A percentile compares a stretch with the other conserved stretches of the same genome.
Evolutionary conservation across 768 basidiomycete genomes (phyloP).

Genomic region (Roridomyces roridus): DNA sequence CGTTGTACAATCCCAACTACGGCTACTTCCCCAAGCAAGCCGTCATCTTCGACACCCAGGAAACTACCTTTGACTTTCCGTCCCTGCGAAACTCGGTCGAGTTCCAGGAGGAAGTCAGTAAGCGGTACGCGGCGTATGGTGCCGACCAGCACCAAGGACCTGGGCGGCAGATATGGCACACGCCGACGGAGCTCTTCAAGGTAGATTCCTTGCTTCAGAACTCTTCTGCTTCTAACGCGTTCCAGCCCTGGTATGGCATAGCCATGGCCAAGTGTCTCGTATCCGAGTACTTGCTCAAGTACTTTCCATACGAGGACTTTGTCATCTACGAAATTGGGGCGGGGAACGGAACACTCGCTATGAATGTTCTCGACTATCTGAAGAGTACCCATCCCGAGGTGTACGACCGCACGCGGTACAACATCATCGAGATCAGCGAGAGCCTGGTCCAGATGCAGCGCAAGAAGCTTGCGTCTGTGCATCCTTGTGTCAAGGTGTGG

Average conservation of each 20-base stretch:
- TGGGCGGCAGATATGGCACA: conserved; percentile 96
- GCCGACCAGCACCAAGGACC: conserved; percentile 65
- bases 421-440: conserved; percentile 93
- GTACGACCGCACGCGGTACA: conserved; percentile 90
- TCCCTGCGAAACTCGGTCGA: conserved; percentile 69
- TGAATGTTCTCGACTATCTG: conserved; percentile 85
- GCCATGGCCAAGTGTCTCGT: conserved; percentile 90
- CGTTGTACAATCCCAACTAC: conserved; percentile 95
- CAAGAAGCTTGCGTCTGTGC: conserved; percentile 62
- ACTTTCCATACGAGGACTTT: conserved; percentile 96
- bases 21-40: conserved; percentile 97
- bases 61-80: conserved; percentile 70
- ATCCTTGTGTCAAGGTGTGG: conserved; percentile 71
- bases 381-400: conserved; percentile 84
- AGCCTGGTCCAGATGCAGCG: conserved; percentile 78
- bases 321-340: conserved; percentile 98
- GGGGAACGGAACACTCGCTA: conserved; percentile 94
- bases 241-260: conserved; percentile 92
- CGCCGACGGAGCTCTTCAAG: conserved; percentile 97
- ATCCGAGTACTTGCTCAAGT: conserved; percentile 91
- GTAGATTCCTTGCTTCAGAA: conserved; percentile 44
- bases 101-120: conserved; percentile 84
- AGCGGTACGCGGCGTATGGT: conserved; percentile 76
- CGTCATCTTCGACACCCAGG: conserved; percentile 79
- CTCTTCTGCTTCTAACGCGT: conserved; percentile 13